Percentiles rank a stretch among this genome's conserved stretches.
Conservation (phyloP, 768 basidiomycete species). For the Boletus subcaerulescens region DNA sequence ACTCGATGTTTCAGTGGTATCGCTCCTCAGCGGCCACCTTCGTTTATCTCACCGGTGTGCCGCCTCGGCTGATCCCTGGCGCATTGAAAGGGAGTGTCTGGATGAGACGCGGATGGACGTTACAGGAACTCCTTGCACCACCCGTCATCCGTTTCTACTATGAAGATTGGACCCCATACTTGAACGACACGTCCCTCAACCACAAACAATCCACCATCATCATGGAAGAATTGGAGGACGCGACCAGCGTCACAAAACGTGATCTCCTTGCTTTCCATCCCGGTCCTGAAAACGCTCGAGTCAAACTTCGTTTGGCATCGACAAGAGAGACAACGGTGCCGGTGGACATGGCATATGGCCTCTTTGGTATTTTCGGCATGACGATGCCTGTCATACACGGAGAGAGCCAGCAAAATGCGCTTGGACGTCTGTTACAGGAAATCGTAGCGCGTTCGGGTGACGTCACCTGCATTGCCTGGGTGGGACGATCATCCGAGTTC, state of each 20-base stretch:
- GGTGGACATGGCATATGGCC: constrained; percentile 21
- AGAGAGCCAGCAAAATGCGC: constrained; percentile 14
- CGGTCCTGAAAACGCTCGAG: constrained; percentile 1
- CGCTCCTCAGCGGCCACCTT: constrained; percentile 13
- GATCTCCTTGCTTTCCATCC: constrained; percentile 15
- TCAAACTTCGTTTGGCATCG: constrained; percentile 22
- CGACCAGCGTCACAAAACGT: background rate
- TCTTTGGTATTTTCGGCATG: constrained; percentile 22
- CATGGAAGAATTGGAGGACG: constrained; percentile 15
- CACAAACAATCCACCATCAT: constrained; percentile 15
- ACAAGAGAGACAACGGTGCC: constrained; percentile 17
- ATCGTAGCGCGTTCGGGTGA: constrained; percentile 21
- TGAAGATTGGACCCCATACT: constrained; percentile 20
- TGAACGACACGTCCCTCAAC: constrained; percentile 9
- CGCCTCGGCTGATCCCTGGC: constrained; percentile 7
- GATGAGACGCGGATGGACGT: constrained; percentile 24
- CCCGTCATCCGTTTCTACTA: constrained; percentile 20
- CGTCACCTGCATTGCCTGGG: constrained; percentile 19
- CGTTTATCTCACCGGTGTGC: constrained; percentile 16
- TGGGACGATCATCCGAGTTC: constrained; percentile 17
- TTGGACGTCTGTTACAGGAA: constrained; percentile 18
- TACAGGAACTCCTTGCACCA: constrained; percentile 24
- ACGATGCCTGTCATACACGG: constrained; percentile 15
- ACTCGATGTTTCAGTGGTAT: constrained; percentile 25
- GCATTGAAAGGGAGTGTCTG: constrained; percentile 12